A percentile compares a stretch with the other conserved stretches of the same genome.
These are phyloP conservation scores for Zygnema cylindricum DNA, from an alignment of 139 green algal species.

Conservation along the genomic window DNA sequence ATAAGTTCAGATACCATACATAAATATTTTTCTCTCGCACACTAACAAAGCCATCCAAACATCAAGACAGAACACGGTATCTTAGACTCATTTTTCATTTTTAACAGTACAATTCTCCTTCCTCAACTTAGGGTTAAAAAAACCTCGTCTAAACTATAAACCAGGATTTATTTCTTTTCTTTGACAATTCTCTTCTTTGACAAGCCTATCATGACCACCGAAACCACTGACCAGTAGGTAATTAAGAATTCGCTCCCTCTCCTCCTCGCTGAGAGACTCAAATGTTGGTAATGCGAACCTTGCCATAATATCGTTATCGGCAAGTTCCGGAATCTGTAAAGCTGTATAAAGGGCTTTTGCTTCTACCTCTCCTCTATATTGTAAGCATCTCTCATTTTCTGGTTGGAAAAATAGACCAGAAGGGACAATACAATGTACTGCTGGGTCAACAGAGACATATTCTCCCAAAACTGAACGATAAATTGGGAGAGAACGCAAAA, in stretches of 20 bases:
- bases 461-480: conserved; percentile 31
- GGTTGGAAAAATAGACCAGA: conserved; percentile 41
- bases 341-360: conserved; percentile 8
- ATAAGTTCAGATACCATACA: no score
- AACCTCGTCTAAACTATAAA: no score
- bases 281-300: conserved; percentile 63
- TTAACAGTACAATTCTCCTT: no score
- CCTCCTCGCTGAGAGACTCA: conserved; percentile 11
- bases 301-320: conserved; percentile 45
- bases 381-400: conserved; percentile 31
- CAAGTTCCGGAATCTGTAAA: conserved; percentile 62
- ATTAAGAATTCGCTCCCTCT: conserved; percentile 40
- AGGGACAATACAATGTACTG: conserved; percentile 44
- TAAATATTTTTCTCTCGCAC: no score
- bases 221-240: conserved; percentile 30
- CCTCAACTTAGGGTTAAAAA: no score
- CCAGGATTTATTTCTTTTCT: not conserved
- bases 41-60: no score
- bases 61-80: no score
- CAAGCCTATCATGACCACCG: not conserved
- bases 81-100: no score
- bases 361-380: not conserved
- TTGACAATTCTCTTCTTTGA: conserved; percentile 1
- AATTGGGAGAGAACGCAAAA: conserved; percentile 46
- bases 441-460: not conserved